Evolutionary conservation across 2,329 filamentous ascomycete species (phyloP), one percentile per base, ranked within the genome.

Genomic region (Penicillium oxalicum): DNA sequence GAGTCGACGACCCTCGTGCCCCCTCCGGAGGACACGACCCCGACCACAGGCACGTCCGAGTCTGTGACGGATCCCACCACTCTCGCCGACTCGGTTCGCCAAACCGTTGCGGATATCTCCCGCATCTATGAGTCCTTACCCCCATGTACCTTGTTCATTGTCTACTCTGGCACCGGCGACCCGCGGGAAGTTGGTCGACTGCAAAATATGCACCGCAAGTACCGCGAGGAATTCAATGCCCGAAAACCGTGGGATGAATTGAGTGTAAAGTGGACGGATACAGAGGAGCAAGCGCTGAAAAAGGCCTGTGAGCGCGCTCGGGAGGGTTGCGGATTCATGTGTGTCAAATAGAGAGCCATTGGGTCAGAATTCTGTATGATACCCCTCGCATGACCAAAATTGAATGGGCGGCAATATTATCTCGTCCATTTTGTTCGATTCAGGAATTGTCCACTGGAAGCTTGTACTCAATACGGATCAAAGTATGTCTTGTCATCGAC

Each of bases 131-230:
- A 79, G 2, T 70, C 74, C 5, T 67, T 84, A 28, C 80, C 81
- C 11, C 70, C 74, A 5, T 80, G 78, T 58, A 83, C 81, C 1
- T 74, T 82, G 8, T 75, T 84, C 47, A 73, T 85, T 27, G 76
- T 84, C 28, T 84, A 83, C 63, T 80, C 77, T 49, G 82, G 82
- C n/a, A 82, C 79, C 2, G 79, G 79, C 28, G 80, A 84, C 58
- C 81, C 81, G 25, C 70, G 78, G 28, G 77, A 81, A 47, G 71
- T 81, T 38, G 67, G 72, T 36, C 74, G 77, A 27, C 63, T 84
- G 56, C 79, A 83, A 58, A 70, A 68, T 1, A 70, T 82, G 70
- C 77, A 82, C 48, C 73, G 75, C 56, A 70, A 70, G 47, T 80
- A 78, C 61, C 76, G 76, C 47, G 71, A 75, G 45, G 81, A 84